Evolutionary conservation across 768 basidiomycete species (phyloP).

Genomic region (Tylopilus subfusipes): DNA sequence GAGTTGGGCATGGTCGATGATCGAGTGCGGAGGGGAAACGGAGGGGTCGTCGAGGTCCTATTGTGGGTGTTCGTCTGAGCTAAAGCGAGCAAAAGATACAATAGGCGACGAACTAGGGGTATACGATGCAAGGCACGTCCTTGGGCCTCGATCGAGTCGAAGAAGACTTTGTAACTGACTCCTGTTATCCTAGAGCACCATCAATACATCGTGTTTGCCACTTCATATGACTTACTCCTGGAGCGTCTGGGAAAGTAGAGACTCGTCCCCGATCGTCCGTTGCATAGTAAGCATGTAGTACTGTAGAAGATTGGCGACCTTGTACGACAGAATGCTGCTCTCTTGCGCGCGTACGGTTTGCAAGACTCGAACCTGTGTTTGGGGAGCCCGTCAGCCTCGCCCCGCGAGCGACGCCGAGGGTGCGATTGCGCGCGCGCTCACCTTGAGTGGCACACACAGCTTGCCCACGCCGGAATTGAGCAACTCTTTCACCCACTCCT

Average conservation of each 20-base stretch:
- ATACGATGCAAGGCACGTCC: slow-evolving; percentile 60
- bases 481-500: slow-evolving; percentile 74
- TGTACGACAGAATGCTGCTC: slow-evolving; percentile 87
- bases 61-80: not conserved
- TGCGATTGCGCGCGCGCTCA: slow-evolving; percentile 25
- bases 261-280: slow-evolving; percentile 83
- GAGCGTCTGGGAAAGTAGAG: slow-evolving; percentile 70
- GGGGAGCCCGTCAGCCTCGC: not conserved
- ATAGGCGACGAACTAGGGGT: slow-evolving; percentile 44
- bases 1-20: slow-evolving; percentile 81
- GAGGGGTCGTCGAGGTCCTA: slow-evolving; percentile 70
- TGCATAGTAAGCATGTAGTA: slow-evolving; percentile 94
- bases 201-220: not conserved
- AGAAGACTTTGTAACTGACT: slow-evolving; percentile 78
- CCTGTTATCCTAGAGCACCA: slow-evolving; percentile 62
- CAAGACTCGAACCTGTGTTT: slow-evolving; percentile 71
- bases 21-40: slow-evolving; percentile 66
- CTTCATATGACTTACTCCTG: slow-evolving; percentile 56
- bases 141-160: slow-evolving; percentile 82
- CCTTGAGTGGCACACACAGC: slow-evolving; percentile 86
- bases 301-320: slow-evolving; percentile 90
- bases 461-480: slow-evolving; percentile 82
- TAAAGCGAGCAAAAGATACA: not conserved
- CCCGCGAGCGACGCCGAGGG: not conserved
- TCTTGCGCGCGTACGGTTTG: slow-evolving; percentile 94